Evolutionary conservation across 2,329 filamentous ascomycete genomes (phyloP).

Genomic region (Aspergillus pseudoterreus): DNA sequence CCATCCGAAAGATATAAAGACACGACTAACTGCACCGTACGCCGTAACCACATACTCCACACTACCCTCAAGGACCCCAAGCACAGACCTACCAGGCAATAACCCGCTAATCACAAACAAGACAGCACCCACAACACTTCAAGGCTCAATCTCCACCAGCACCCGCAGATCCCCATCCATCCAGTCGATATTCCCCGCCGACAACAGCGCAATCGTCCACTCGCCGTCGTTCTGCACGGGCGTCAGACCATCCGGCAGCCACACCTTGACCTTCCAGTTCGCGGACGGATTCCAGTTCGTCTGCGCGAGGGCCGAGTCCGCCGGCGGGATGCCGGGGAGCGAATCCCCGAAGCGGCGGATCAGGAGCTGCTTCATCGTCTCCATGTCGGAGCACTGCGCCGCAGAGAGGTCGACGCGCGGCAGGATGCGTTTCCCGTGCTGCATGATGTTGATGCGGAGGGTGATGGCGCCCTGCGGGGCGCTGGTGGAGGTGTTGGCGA

Average conservation of each 20-base stretch:
- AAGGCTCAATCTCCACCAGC: constrained; percentile 33
- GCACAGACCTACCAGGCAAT: too few relatives aligned
- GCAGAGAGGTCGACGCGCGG: constrained; percentile 36
- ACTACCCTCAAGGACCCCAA: too few relatives aligned
- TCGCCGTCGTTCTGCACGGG: constrained; percentile 38
- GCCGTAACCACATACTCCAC: too few relatives aligned
- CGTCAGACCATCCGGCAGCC: constrained; percentile 41
- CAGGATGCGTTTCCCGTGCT: constrained; percentile 37
- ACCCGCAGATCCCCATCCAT: constrained; percentile 45
- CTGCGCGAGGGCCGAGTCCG: constrained; percentile 17
- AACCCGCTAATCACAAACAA: too few relatives aligned
- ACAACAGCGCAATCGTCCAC: constrained; percentile 43
- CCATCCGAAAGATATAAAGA: too few relatives aligned
- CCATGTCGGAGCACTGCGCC: constrained; percentile 32
- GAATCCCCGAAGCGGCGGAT: constrained; percentile 29
- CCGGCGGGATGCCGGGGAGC: constrained; percentile 21
- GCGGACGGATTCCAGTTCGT: constrained; percentile 16
- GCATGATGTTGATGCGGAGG: constrained; percentile 37
- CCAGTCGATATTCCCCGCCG: constrained; percentile 43
- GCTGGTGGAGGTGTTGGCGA: constrained; percentile 6
- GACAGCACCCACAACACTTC: too few relatives aligned
- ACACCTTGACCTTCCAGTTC: constrained; percentile 36
- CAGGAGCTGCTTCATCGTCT: constrained; percentile 29
- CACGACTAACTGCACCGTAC: too few relatives aligned
- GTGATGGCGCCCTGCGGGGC: constrained; percentile 21